Percentiles rank a stretch among this genome's conserved stretches.
phyloP scores from a whole-genome alignment of 202 grass and related monocot species.

The Panicum hallii region DNA sequence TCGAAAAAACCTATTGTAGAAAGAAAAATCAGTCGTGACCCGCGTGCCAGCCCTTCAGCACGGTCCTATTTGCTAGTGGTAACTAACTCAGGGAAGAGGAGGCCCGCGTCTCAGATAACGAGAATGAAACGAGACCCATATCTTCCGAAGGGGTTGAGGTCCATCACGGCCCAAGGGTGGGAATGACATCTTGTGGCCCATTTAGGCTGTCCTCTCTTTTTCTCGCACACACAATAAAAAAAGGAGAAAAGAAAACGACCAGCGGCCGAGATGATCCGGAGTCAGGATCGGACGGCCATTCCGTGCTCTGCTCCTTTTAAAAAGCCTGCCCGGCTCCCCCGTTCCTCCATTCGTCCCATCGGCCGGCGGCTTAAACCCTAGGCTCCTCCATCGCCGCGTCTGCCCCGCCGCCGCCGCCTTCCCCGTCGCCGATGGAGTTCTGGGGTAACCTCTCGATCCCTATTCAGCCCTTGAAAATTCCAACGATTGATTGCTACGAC shows the following conservation, averaged over 20 bases:
- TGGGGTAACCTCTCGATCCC: conserved; percentile 31
- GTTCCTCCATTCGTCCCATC: background rate
- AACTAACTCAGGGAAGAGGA: too few species aligned
- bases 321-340: background rate
- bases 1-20: too few species aligned
- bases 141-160: background rate
- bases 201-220: background rate
- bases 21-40: too few species aligned
- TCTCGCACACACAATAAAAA: background rate
- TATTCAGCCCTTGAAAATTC: too few species aligned
- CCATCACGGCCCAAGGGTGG: background rate
- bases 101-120: background rate
- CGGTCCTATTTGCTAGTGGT: too few species aligned
- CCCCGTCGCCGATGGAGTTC: conserved; percentile 44
- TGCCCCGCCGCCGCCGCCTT: background rate
- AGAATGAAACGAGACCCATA: background rate
- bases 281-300: conserved; percentile 21
- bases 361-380: conserved; percentile 35
- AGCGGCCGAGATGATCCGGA: conserved; percentile 9
- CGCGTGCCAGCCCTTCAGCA: too few species aligned
- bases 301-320: background rate
- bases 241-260: background rate
- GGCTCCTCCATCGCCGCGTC: background rate
- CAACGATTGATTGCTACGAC: background rate
- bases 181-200: background rate